These are phyloP conservation scores for Cadophora malorum DNA, from an alignment of 2,329 filamentous ascomycete species.

Conservation along the genomic window DNA sequence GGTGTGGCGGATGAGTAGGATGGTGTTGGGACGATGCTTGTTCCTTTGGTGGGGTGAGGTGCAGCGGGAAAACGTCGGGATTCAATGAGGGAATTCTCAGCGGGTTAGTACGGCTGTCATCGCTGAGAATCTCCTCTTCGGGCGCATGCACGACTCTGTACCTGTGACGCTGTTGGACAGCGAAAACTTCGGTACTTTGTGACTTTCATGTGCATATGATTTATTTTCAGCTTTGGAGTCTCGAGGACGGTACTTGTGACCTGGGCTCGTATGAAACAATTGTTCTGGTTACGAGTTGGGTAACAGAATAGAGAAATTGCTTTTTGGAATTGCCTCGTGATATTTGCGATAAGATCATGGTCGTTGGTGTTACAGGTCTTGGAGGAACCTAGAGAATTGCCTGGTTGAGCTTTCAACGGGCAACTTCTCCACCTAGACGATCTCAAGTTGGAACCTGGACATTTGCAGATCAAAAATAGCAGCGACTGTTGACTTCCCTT, in stretches of 20 bases:
- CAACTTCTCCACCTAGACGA: too few relatives aligned
- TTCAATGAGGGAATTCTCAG: slow-evolving; percentile 6
- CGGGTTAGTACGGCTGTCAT: background rate
- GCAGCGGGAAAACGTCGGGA: background rate
- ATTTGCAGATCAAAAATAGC: too few relatives aligned
- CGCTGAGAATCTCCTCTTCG: slow-evolving; percentile 10
- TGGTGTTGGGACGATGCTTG: background rate
- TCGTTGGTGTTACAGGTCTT: too few relatives aligned
- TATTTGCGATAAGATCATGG: background rate
- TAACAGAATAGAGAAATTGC: background rate
- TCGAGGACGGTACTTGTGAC: slow-evolving; percentile 1
- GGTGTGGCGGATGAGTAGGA: background rate
- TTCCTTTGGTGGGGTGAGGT: background rate
- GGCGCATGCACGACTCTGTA: background rate
- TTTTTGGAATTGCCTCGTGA: background rate
- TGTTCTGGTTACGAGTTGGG: background rate
- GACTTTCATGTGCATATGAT: background rate
- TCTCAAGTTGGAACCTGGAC: too few relatives aligned
- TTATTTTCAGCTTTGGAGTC: background rate
- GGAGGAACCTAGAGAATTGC: too few relatives aligned
- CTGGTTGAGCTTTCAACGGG: too few relatives aligned
- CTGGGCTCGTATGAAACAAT: background rate
- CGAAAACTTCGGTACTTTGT: background rate
- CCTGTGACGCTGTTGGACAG: background rate
- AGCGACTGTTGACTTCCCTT: too few relatives aligned